phyloP scores from a whole-genome alignment of 805 yeast species.

The Monosporozyma servazzii region DNA sequence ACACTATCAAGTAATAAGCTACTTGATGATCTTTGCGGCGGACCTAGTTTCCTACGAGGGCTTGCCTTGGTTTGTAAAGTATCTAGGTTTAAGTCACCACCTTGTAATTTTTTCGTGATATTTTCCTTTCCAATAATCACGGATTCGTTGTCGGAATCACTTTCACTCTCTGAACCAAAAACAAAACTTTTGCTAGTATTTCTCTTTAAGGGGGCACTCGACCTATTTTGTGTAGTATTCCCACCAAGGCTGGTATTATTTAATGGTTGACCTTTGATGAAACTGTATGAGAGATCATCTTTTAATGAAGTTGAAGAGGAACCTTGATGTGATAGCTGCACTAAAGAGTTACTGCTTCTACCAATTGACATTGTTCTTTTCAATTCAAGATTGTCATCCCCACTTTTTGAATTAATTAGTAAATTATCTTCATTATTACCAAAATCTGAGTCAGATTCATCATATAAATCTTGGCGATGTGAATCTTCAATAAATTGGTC shows the following conservation, averaged over 20 bases:
- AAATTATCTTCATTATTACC: conserved; percentile 4
- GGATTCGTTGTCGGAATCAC: conserved; percentile 12
- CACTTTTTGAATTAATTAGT: not conserved
- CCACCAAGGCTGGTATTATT: conserved; percentile 2
- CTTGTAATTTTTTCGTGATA: not conserved
- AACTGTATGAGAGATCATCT: conserved; percentile 17
- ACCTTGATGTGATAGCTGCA: conserved; percentile 10
- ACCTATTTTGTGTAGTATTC: conserved; percentile 5
- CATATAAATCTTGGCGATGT: conserved; percentile 14
- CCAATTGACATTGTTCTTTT: conserved; percentile 26
- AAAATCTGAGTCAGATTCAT: conserved; percentile 16
- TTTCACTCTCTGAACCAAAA: conserved; percentile 27
- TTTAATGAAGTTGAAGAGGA: conserved; percentile 7
- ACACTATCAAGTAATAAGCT: not conserved
- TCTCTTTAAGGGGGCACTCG: conserved; percentile 2
- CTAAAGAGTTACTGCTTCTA: conserved; percentile 19
- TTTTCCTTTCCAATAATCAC: conserved; percentile 1
- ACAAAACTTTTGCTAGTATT: conserved; percentile 21
- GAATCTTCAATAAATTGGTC: conserved; percentile 22
- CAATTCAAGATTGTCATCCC: conserved; percentile 11
- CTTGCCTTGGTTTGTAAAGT: conserved; percentile 1
- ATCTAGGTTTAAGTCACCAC: conserved; percentile 2
- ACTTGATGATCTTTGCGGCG: conserved; percentile 4
- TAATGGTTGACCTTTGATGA: conserved; percentile 25
- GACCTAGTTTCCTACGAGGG: conserved; percentile 2